Evolutionary conservation across 495 filamentous ascomycete genomes (phyloP).

Genomic region (Tuber magnatum): DNA sequence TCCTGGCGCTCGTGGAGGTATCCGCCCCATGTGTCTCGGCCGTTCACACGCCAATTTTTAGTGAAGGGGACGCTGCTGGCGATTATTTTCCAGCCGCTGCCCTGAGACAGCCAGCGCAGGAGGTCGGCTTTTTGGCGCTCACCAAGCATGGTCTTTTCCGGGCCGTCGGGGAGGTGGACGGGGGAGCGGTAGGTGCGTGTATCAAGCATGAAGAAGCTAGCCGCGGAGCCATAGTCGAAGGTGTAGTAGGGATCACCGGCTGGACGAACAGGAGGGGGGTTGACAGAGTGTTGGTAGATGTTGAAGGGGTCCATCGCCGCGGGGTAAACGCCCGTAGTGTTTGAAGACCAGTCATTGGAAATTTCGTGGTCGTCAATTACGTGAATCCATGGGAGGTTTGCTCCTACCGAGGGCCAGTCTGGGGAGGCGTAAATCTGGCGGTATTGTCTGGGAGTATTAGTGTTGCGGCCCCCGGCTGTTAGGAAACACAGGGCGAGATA

Average conservation of each 20-base stretch:
- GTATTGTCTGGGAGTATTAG: constrained; percentile 53
- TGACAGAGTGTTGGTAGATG: constrained; percentile 74
- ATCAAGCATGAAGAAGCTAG: constrained; percentile 90
- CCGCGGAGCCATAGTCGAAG: constrained; percentile 74
- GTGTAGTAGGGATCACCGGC: constrained; percentile 68
- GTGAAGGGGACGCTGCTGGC: constrained; percentile 87
- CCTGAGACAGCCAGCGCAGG: constrained; percentile 58
- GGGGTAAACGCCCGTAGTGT: constrained; percentile 63
- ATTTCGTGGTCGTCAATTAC: constrained; percentile 96
- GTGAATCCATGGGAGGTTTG: constrained; percentile 87
- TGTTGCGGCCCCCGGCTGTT: neutral
- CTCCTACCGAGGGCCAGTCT: constrained; percentile 63
- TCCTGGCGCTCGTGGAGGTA: constrained; percentile 69
- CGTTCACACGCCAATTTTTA: constrained; percentile 83
- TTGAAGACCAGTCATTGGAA: constrained; percentile 76
- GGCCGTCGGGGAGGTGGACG: constrained; percentile 47
- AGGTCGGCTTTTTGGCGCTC: constrained; percentile 68
- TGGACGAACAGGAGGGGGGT: constrained; percentile 59
- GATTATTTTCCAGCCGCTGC: constrained; percentile 71
- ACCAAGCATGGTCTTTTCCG: constrained; percentile 80
- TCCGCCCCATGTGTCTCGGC: constrained; percentile 82
- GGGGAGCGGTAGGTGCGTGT: constrained; percentile 77
- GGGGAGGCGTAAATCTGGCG: constrained; percentile 88
- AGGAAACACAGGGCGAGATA: neutral
- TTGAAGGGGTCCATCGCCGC: constrained; percentile 78